phyloP scores from a whole-genome alignment of 1,139 yeast species.

The Scheffersomyces titani region DNA sequence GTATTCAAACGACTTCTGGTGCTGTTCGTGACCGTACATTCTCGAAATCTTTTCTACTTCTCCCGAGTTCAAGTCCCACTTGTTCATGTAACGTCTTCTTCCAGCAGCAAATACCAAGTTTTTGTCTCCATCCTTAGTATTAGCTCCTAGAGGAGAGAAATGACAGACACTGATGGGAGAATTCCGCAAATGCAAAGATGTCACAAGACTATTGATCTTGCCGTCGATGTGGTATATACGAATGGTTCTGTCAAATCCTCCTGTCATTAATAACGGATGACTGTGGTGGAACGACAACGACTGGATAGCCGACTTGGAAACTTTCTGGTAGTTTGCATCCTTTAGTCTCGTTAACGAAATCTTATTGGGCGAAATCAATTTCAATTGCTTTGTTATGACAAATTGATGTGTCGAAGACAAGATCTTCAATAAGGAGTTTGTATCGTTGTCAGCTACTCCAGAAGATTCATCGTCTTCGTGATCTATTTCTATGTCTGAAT shows the following conservation, averaged over 20 bases:
- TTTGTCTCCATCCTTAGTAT: slow-evolving; percentile 31
- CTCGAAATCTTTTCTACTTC: slow-evolving; percentile 80
- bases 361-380: slow-evolving; percentile 67
- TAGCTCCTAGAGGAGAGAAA: slow-evolving; percentile 51
- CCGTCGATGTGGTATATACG: slow-evolving; percentile 92
- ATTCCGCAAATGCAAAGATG: slow-evolving; percentile 76
- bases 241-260: slow-evolving; percentile 89
- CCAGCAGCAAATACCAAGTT: slow-evolving; percentile 77
- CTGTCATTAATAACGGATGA: slow-evolving; percentile 82
- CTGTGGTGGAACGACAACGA: slow-evolving; percentile 80
- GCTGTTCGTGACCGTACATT: slow-evolving; percentile 86
- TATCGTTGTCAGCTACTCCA: slow-evolving; percentile 42
- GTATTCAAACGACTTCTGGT: slow-evolving; percentile 85
- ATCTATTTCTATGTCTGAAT: slow-evolving; percentile 24
- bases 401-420: slow-evolving; percentile 61
- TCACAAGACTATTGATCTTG: slow-evolving; percentile 75
- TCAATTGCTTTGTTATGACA: slow-evolving; percentile 49
- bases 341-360: slow-evolving; percentile 77
- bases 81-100: slow-evolving; percentile 86
- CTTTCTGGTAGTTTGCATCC: slow-evolving; percentile 77
- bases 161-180: slow-evolving; percentile 79
- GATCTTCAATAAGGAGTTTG: slow-evolving; percentile 59
- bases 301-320: slow-evolving; percentile 80
- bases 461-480: slow-evolving; percentile 37
- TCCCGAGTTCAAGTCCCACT: slow-evolving; percentile 84